phyloP scores from a whole-genome alignment of 495 filamentous ascomycete genomes.

The Penicillium salamii region DNA sequence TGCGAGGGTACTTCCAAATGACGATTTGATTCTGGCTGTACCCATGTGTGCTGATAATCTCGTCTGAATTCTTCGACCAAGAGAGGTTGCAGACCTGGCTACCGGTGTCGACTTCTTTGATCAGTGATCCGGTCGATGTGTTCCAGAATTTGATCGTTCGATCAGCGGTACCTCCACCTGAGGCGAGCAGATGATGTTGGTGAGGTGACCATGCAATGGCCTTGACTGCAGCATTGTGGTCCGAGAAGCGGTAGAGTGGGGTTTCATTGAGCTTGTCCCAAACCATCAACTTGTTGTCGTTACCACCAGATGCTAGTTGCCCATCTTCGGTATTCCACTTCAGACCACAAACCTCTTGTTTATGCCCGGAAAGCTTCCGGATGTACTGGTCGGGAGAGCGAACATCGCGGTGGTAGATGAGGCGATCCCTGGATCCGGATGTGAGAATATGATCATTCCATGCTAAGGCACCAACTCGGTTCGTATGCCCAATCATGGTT shows the following conservation, averaged over 20 bases:
- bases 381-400: slow-evolving; percentile 89
- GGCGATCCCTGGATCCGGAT: slow-evolving; percentile 87
- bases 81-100: slow-evolving; percentile 96
- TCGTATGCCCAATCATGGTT: slow-evolving; percentile 95
- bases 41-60: slow-evolving; percentile 96
- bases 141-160: slow-evolving; percentile 97
- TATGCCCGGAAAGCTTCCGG: slow-evolving; percentile 79
- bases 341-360: slow-evolving; percentile 97
- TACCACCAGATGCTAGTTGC: slow-evolving; percentile 93
- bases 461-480: slow-evolving; percentile 83
- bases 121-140: slow-evolving; percentile 70
- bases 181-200: slow-evolving; percentile 89
- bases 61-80: slow-evolving; percentile 93
- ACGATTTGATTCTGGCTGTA: slow-evolving; percentile 98
- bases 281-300: slow-evolving; percentile 97
- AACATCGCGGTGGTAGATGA: slow-evolving; percentile 94
- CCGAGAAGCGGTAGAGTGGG: slow-evolving; percentile 85
- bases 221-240: slow-evolving; percentile 94
- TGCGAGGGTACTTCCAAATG: slow-evolving; percentile 97
- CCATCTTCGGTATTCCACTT: slow-evolving; percentile 96
- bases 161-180: slow-evolving; percentile 93
- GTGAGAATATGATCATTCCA: slow-evolving; percentile 99
- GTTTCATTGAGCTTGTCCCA: slow-evolving; percentile 91
- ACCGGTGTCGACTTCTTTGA: slow-evolving; percentile 89
- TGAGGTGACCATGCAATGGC: slow-evolving; percentile 99